A percentile compares a stretch with the other conserved stretches of the same genome.
Evolutionary conservation across 345 rosid genomes (phyloP).

Genomic region (Salix dunnii): DNA sequence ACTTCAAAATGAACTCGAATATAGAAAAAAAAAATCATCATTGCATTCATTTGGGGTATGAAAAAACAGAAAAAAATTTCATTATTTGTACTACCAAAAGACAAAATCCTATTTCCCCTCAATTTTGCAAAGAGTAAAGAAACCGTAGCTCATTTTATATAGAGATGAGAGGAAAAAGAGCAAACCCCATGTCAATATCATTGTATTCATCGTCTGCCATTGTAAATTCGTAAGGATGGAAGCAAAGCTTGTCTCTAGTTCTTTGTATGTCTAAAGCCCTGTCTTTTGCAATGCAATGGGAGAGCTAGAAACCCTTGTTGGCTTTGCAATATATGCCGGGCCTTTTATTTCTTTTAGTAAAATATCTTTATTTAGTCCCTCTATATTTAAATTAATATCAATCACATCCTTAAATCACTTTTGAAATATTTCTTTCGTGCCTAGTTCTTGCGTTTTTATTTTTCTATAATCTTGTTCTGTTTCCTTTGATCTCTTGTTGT

Average conservation of each 20-base stretch:
- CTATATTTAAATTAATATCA: background rate
- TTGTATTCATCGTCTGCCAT: conserved; percentile 83
- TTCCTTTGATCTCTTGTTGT: background rate
- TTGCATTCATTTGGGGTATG: background rate
- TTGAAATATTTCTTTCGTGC: background rate
- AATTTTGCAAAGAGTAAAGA: background rate
- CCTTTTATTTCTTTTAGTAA: background rate
- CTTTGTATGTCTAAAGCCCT: conserved; percentile 2
- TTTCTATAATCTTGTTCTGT: background rate
- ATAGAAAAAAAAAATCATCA: background rate
- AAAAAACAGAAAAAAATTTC: background rate
- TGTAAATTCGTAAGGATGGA: conserved; percentile 9
- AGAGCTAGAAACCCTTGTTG: background rate
- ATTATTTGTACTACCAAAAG: background rate
- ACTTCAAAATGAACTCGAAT: background rate
- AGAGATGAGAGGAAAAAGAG: background rate
- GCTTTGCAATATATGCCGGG: background rate
- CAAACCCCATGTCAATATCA: conserved; percentile 57
- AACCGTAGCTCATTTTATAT: background rate
- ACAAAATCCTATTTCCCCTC: background rate
- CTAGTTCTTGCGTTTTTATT: background rate
- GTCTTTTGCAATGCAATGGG: background rate
- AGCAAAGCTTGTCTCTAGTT: background rate
- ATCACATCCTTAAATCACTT: background rate
- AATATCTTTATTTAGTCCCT: background rate